These are phyloP conservation scores for Naganishia vishniacii DNA, from an alignment of 768 basidiomycete species.

Conservation along the genomic window DNA sequence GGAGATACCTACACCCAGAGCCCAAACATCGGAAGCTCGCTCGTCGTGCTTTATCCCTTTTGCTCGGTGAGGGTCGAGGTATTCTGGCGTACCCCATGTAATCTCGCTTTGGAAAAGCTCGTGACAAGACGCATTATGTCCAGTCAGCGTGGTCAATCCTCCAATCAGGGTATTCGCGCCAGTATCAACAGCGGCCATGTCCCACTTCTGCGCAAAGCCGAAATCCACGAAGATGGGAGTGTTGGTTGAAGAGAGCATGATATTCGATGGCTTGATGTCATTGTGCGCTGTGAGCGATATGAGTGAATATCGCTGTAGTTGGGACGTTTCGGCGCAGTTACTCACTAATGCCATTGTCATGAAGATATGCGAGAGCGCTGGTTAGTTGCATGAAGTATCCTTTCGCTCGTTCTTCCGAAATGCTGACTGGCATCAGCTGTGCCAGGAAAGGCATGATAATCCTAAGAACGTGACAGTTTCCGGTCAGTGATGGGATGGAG, in stretches of 20 bases:
- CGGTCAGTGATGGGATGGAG: no score
- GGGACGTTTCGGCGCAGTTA: not conserved
- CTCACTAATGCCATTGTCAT: conserved; percentile 43
- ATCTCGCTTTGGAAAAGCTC: conserved; percentile 52
- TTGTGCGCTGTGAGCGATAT: conserved; percentile 34
- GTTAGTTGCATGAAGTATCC: conserved; percentile 45
- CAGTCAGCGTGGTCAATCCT: conserved; percentile 5
- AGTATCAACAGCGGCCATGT: conserved; percentile 25
- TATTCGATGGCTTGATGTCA: conserved; percentile 75
- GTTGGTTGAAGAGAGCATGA: conserved; percentile 70
- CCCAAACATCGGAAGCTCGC: conserved; percentile 66
- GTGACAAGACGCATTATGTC: conserved; percentile 67
- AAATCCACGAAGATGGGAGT: conserved; percentile 79
- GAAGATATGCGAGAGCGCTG: conserved; percentile 46
- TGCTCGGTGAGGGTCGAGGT: conserved; percentile 87
- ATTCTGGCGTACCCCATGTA: conserved; percentile 79
- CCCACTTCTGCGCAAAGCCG: conserved; percentile 85
- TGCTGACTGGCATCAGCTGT: conserved; percentile 79
- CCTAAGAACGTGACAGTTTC: conserved; percentile 27
- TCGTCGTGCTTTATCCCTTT: conserved; percentile 85
- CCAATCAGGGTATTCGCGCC: conserved; percentile 48
- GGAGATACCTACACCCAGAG: conserved; percentile 47
- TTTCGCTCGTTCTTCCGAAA: conserved; percentile 68
- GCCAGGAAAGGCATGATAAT: conserved; percentile 73
- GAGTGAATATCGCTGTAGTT: not conserved